Conservation (phyloP, 2,329 filamentous ascomycete genomes). For the Hypoxylon sp. region DNA sequence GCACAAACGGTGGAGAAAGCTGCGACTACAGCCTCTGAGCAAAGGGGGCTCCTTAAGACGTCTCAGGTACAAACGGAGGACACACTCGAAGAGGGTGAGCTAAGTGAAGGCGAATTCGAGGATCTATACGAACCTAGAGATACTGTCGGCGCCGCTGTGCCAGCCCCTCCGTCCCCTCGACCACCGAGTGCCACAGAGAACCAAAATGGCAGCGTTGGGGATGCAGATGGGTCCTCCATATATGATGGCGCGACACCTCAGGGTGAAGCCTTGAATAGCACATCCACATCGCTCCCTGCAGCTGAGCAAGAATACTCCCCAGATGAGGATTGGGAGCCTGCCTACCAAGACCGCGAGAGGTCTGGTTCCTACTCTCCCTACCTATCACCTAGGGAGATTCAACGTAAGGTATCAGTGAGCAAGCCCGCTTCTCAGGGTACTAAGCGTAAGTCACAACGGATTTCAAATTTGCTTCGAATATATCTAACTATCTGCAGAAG, state of each 20-base stretch:
- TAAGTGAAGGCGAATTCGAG: slow-evolving; percentile 78
- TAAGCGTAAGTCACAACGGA: slow-evolving; percentile 46
- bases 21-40: slow-evolving; percentile 3
- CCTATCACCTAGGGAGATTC: slow-evolving; percentile 65
- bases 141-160: slow-evolving; percentile 11
- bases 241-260: slow-evolving; percentile 52
- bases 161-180: slow-evolving; percentile 24
- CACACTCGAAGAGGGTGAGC: slow-evolving; percentile 78
- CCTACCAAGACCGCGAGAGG: slow-evolving; percentile 59
- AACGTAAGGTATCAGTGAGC: slow-evolving; percentile 49
- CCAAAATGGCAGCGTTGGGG: slow-evolving; percentile 48
- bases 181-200: slow-evolving; percentile 41
- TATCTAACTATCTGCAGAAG: slow-evolving; percentile 34
- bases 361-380: slow-evolving; percentile 69
- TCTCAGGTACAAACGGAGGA: slow-evolving; percentile 22
- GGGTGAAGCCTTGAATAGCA: slow-evolving; percentile 46
- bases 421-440: slow-evolving; percentile 42
- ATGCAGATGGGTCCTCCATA: slow-evolving; percentile 55
- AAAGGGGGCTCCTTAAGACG: slow-evolving; percentile 12
- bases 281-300: slow-evolving; percentile 43
- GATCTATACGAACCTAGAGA: slow-evolving; percentile 67
- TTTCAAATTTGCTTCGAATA: slow-evolving; percentile 11
- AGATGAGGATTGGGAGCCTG: slow-evolving; percentile 50
- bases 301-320: slow-evolving; percentile 49
- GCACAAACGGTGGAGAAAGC: slow-evolving; percentile 1